Evolutionary conservation across 345 rosid genomes (phyloP).

Genomic region (Lepidium sativum): DNA sequence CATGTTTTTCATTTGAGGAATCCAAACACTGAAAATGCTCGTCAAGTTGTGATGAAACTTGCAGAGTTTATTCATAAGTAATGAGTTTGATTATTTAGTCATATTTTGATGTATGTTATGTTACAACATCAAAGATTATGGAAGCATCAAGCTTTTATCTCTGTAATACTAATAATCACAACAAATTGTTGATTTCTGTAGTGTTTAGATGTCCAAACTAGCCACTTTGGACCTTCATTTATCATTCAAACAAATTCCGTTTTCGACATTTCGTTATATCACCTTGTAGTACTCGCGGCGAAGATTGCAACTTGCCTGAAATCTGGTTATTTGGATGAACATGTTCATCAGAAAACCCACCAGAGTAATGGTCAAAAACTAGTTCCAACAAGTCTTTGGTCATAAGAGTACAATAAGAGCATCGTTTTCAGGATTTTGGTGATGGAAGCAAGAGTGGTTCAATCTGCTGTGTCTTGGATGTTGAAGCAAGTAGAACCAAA

Average conservation of each 20-base stretch:
- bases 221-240: too few relatives aligned
- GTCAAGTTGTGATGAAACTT: slow-evolving; percentile 13
- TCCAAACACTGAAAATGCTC: slow-evolving; percentile 22
- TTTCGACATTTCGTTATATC: too few relatives aligned
- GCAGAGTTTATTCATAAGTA: slow-evolving; percentile 18
- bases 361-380: too few relatives aligned
- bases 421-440: background rate
- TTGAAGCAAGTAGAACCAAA: background rate
- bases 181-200: background rate
- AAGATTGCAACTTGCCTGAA: too few relatives aligned
- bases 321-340: too few relatives aligned
- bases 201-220: too few relatives aligned
- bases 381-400: background rate
- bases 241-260: too few relatives aligned
- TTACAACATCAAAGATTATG: too few relatives aligned
- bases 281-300: too few relatives aligned
- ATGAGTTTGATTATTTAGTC: background rate
- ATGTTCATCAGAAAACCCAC: too few relatives aligned
- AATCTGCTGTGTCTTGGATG: background rate
- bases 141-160: background rate
- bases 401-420: background rate
- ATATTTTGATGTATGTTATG: too few relatives aligned
- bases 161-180: background rate
- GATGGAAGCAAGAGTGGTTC: background rate
- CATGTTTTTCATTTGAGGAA: slow-evolving; percentile 39